Evolutionary conservation across 257 asterid genomes (phyloP).

Genomic region (Penstemon barbatus): DNA sequence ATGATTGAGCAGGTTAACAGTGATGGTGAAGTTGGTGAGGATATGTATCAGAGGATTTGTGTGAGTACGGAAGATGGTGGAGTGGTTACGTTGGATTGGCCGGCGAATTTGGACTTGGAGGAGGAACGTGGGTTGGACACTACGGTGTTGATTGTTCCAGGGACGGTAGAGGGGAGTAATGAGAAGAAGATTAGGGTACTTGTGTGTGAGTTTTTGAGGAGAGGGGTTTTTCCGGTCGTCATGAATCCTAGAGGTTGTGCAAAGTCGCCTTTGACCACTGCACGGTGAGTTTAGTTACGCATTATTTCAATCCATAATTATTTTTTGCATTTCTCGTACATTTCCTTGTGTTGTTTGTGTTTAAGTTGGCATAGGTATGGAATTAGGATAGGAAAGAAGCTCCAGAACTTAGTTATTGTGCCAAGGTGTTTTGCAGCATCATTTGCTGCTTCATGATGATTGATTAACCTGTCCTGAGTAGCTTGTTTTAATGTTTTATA

Average conservation of each 20-base stretch:
- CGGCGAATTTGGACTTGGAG: slow-evolving; percentile 74
- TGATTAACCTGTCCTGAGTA: no score
- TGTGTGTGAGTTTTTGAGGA: slow-evolving; percentile 66
- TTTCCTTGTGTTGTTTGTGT: slow-evolving; percentile 3
- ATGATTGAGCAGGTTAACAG: slow-evolving; percentile 39
- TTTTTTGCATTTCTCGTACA: neutral
- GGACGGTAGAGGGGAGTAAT: slow-evolving; percentile 78
- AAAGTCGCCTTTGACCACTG: slow-evolving; percentile 84
- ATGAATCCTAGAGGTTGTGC: slow-evolving; percentile 99
- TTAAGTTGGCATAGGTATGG: no score
- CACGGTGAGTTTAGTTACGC: slow-evolving; percentile 51
- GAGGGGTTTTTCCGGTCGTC: slow-evolving; percentile 85
- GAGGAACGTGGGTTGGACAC: slow-evolving; percentile 89
- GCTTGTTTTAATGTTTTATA: no score
- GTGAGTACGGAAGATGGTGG: slow-evolving; percentile 81
- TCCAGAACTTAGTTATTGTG: no score
- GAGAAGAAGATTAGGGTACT: slow-evolving; percentile 54
- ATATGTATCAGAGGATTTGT: slow-evolving; percentile 83
- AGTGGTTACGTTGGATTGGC: slow-evolving; percentile 90
- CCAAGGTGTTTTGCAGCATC: no score
- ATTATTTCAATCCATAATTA: neutral
- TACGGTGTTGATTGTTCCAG: slow-evolving; percentile 78
- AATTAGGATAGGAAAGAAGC: no score
- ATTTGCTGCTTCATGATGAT: no score
- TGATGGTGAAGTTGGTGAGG: slow-evolving; percentile 40